phyloP scores from a whole-genome alignment of 2,329 filamentous ascomycete species.

The Fusarium sp. region DNA sequence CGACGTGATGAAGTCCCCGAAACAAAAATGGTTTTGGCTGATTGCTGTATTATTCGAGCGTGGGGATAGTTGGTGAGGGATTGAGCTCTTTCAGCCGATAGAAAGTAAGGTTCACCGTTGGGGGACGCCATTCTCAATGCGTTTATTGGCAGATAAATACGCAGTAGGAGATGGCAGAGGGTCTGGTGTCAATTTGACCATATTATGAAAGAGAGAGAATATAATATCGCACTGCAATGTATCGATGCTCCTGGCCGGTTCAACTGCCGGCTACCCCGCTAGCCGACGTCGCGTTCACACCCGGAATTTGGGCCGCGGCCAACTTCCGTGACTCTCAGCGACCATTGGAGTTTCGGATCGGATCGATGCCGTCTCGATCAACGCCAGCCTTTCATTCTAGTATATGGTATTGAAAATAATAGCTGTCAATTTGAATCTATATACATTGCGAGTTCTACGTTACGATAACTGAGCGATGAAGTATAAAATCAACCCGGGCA shows the following conservation, averaged over 20 bases:
- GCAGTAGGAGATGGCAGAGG: too few relatives aligned
- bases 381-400: too few relatives aligned
- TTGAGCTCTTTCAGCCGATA: not conserved
- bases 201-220: too few relatives aligned
- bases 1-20: not conserved
- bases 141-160: too few relatives aligned
- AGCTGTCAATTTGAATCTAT: not conserved
- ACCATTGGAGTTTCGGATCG: too few relatives aligned
- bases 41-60: not conserved
- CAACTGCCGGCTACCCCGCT: not conserved
- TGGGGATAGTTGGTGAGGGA: not conserved
- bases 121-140: too few relatives aligned
- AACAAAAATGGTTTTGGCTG: not conserved
- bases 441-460: too few relatives aligned
- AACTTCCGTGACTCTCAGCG: not conserved
- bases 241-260: too few relatives aligned
- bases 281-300: not conserved
- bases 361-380: too few relatives aligned
- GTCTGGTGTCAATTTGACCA: too few relatives aligned
- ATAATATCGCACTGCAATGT: too few relatives aligned
- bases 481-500: too few relatives aligned
- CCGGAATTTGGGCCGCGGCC: not conserved
- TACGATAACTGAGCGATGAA: not conserved
- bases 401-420: not conserved
- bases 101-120: not conserved